Conservation (phyloP, 2,329 filamentous ascomycete genomes). For the Gaeumannomyces tritici region DNA sequence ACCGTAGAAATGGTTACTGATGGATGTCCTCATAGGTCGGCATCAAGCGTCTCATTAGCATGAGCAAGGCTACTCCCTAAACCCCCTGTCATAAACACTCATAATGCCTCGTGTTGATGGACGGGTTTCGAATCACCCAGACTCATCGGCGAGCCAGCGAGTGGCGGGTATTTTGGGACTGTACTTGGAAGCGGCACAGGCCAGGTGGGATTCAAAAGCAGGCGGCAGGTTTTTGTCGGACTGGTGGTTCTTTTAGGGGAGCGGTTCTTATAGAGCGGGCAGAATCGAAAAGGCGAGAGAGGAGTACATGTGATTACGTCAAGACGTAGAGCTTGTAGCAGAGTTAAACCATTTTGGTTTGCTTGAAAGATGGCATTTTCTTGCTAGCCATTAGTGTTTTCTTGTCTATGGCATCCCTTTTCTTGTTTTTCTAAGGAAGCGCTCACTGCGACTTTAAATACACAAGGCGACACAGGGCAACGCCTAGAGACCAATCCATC, state of each 20-base stretch:
- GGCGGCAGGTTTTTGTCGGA: neutral
- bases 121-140: neutral
- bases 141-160: neutral
- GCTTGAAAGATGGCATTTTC: no score
- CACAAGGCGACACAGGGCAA: no score
- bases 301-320: neutral
- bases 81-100: neutral
- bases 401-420: no score
- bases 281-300: neutral
- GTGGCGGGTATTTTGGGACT: neutral
- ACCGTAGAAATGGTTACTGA: neutral
- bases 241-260: neutral
- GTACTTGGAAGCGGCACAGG: neutral
- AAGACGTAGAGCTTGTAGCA: neutral
- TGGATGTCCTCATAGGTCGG: constrained; percentile 33
- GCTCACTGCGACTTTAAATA: no score
- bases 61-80: constrained; percentile 49
- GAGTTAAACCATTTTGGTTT: neutral
- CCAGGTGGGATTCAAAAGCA: neutral
- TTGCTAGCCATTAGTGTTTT: no score
- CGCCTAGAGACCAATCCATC: no score
- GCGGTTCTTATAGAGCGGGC: neutral
- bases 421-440: no score
- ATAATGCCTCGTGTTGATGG: neutral
- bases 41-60: constrained; percentile 53